Base-by-base conservation (phyloP, 148 eudicot genomes). In the Hydrangea macrophylla region DNA sequence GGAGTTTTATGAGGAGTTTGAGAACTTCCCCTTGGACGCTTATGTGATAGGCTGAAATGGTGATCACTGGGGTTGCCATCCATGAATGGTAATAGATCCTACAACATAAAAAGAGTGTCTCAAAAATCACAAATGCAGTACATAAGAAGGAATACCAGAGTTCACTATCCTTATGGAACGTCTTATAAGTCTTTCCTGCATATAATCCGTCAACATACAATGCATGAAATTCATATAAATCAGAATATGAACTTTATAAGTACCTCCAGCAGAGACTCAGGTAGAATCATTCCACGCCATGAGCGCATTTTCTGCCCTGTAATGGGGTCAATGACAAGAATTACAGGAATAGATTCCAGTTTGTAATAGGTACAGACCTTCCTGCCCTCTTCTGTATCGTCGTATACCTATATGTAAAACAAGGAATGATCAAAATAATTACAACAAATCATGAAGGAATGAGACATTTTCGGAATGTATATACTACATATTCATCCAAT, bases 201-300 rank as follows among this genome's bases (percentile, higher is more conserved):
- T 0, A 42, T 7, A 31, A 27, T 31, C 18, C 10, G 5, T 36
- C 17, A 18, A 39, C 8, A 7, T 30, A 28, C 31, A 32, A 35
- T n/a, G n/a, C n/a, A n/a, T n/a, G n/a, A n/a, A 45, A 8, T 23
- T 5, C 31, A 26, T 57, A 69, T 23, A 28, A 69, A 18, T 24
- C 30, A 44, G 40, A 9, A 39, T 36, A 72, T 4, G 60, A 39
- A 58, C 64, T 24, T 27, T 73, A 42, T 15, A 64, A 33, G 65
- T 79, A 90, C 99, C 99, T 94, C 99, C 75, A 94, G 72, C 65
- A 94, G 76, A 62, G 71, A 78, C 67, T 94, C 96, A 42, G 99
- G 97, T 75, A 90, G 96, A 75, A 91, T 69, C 99, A 94, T 94
- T 71, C 97, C 97, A 83, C 81, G 82, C 99, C 99, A 89, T 73